A percentile compares a stretch with the other conserved stretches of the same genome.
phyloP scores from a whole-genome alignment of 352 stramenopile genomes.

The Globisporangium cylindrosporum region DNA sequence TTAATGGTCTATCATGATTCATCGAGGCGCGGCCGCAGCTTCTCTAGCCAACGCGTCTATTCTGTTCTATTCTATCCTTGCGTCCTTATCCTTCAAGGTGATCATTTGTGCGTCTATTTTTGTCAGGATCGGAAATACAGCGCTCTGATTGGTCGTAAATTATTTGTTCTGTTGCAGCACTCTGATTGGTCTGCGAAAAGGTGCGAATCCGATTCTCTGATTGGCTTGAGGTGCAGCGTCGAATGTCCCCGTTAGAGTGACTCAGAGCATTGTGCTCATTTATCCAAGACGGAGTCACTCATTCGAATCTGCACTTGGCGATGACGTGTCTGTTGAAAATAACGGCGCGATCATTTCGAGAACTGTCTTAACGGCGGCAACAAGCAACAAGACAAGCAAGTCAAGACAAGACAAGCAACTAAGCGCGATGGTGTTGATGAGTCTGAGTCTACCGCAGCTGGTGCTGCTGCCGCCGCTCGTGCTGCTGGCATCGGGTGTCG shows the following conservation, averaged over 20 bases:
- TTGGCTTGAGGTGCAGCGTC: not conserved
- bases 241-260: not conserved
- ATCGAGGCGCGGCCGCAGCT: not conserved
- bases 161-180: not conserved
- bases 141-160: constrained; percentile 3
- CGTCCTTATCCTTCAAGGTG: not conserved
- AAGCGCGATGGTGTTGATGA: constrained; percentile 36
- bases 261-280: not conserved
- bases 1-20: not conserved
- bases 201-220: not conserved
- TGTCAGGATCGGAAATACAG: not conserved
- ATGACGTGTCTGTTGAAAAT: not conserved
- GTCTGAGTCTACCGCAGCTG: constrained; percentile 52
- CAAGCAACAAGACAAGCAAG: not conserved
- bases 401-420: not conserved
- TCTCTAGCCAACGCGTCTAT: no score
- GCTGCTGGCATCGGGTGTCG: constrained; percentile 56
- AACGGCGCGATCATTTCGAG: not conserved
- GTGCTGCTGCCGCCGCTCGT: constrained; percentile 70
- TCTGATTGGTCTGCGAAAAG: constrained; percentile 8
- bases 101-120: not conserved
- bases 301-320: not conserved
- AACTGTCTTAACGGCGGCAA: not conserved
- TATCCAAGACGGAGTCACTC: not conserved
- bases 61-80: not conserved